phyloP scores from a whole-genome alignment of 176 grass and related monocot species.

The Elymus sibiricus region DNA sequence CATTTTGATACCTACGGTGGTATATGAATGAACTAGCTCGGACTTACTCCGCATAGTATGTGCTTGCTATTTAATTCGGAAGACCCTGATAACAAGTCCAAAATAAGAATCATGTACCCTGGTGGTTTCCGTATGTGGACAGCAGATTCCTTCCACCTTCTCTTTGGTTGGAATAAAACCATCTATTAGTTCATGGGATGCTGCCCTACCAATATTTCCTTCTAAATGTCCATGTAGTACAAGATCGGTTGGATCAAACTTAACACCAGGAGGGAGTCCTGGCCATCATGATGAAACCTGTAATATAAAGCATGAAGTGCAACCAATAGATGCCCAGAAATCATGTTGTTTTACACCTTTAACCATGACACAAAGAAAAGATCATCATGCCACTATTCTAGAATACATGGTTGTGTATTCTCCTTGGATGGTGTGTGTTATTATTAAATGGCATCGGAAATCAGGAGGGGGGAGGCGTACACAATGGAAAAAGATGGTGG shows the following conservation, averaged over 20 bases:
- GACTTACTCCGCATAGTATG: background rate
- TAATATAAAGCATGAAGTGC: constrained; percentile 3
- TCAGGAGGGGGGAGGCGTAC: no score
- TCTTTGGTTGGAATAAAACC: constrained; percentile 74
- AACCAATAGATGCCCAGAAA: no score
- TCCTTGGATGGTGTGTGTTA: no score
- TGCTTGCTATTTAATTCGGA: background rate
- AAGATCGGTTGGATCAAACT: constrained; percentile 76
- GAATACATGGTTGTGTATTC: no score
- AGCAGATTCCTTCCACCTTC: constrained; percentile 68
- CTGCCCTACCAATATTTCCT: constrained; percentile 46
- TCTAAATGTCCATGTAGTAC: constrained; percentile 68
- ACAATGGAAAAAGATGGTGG: no score
- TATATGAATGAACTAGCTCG: constrained; percentile 8
- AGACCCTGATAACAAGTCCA: background rate
- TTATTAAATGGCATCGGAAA: no score
- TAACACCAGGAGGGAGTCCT: constrained; percentile 73
- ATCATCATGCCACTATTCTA: no score
- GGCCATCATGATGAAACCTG: constrained; percentile 68
- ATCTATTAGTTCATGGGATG: constrained; percentile 63
- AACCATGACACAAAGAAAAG: background rate
- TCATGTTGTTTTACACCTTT: background rate
- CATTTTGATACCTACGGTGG: constrained; percentile 48
- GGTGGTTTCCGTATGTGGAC: constrained; percentile 77
- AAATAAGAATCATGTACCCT: constrained; percentile 31